A percentile compares a stretch with the other conserved stretches of the same genome.
These are phyloP conservation scores for Sclerotiophoma versabilis DNA, from an alignment of 2,329 filamentous ascomycete genomes.

Conservation along the genomic window DNA sequence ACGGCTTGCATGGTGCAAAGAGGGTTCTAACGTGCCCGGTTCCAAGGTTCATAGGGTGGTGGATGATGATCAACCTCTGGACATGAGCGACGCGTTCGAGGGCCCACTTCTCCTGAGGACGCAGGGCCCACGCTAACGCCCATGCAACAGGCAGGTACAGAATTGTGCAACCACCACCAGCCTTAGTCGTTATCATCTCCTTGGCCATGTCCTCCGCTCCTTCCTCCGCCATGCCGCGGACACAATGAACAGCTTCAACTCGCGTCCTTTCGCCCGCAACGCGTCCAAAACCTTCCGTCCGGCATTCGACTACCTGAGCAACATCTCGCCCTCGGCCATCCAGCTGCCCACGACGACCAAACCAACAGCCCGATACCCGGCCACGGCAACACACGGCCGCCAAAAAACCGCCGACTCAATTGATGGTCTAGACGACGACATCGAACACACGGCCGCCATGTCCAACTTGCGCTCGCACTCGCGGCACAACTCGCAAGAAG, in stretches of 20 bases:
- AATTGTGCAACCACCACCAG: conserved; percentile 6
- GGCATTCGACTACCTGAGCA: conserved; percentile 47
- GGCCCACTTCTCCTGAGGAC: conserved; percentile 4
- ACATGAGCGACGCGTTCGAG: too few relatives aligned
- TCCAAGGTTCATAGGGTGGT: too few relatives aligned
- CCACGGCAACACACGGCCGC: conserved; percentile 35
- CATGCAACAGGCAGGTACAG: conserved; percentile 9
- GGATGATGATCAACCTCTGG: neutral
- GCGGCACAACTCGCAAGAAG: conserved; percentile 43
- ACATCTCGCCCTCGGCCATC: conserved; percentile 30
- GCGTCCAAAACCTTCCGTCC: conserved; percentile 42
- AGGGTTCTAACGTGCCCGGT: too few relatives aligned
- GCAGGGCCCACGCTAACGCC: conserved; percentile 14
- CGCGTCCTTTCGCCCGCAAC: conserved; percentile 43
- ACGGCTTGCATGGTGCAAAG: too few relatives aligned
- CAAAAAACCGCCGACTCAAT: conserved; percentile 45
- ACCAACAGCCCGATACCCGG: conserved; percentile 21
- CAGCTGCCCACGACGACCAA: conserved; percentile 25
- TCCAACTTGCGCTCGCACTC: conserved; percentile 37
- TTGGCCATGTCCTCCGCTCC: conserved; percentile 4
- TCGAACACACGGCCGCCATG: conserved; percentile 45
- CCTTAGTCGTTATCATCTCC: neutral
- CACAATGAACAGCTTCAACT: conserved; percentile 44
- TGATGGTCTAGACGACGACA: conserved; percentile 48
- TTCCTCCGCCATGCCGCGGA: conserved; percentile 18